Evolutionary conservation across 2,329 filamentous ascomycete species (phyloP), one percentile per base, ranked within the genome.

Genomic region (Fusarium succisae): DNA sequence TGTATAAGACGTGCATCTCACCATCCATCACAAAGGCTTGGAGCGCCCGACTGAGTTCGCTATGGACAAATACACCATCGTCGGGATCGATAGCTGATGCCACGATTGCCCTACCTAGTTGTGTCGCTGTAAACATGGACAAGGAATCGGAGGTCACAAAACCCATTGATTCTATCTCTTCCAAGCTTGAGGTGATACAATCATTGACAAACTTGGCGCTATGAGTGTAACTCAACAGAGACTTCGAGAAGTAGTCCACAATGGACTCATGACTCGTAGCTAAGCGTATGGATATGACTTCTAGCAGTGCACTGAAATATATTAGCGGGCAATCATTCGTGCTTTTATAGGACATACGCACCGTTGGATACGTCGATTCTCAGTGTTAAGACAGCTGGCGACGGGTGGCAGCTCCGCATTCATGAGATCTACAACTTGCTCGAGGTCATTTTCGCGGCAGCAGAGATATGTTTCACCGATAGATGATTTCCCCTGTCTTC

Each of bases 1-100:
- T 91, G 79, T 95, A 95, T 53, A 94, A 87, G 18, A 94, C 88
- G 77, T 95, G 93, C 90, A 95, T 91, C 71, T 95, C 93, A 8
- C 92, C 91, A 77, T 95, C 92, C 89, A 95, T 91, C 18, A 94
- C 93, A 77, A 95, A 95, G 3, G 91, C 91, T 69, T 88, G 85
- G 6, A 95, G 85, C 1, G 93, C 91, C 73, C 88, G 88, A 65
- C 87, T 86, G 54, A 95, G 85, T 80, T 95, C 93, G 51, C 89
- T 86, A 75, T 94, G 85, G 24, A 95, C 87, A 75, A 94, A 95
- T 3, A 93, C 82, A 1, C 93, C 93, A 75, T 95, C 93, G 66
- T 94, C 91, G 0, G 92, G 93, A 57, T 92, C 89, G 41, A 95
- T 87, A 4, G 91, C 90, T 7, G 93, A 93, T 15, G 91, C 89